Conservation (phyloP, 2,329 filamentous ascomycete genomes). For the Ramularia endophylla region DNA sequence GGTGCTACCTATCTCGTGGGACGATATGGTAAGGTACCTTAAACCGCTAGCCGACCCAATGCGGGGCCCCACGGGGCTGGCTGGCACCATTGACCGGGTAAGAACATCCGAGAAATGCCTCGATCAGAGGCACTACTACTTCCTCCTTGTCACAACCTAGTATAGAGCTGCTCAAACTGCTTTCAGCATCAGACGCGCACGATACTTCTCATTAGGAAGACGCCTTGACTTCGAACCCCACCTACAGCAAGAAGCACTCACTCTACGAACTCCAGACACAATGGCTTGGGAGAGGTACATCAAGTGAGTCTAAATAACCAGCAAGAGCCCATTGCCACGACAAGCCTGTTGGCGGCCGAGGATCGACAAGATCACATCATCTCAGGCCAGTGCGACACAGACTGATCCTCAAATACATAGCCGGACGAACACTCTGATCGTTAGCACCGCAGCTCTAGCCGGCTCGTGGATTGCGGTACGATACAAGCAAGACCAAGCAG, state of each 20-base stretch:
- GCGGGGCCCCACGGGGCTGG: too few species aligned
- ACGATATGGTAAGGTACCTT: too few species aligned
- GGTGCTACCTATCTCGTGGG: too few species aligned
- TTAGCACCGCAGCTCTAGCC: slow-evolving; percentile 21
- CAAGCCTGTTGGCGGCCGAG: not conserved
- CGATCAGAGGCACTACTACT: too few species aligned
- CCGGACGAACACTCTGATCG: slow-evolving; percentile 24
- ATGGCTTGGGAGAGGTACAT: slow-evolving; percentile 14
- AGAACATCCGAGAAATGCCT: too few species aligned
- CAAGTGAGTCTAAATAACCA: slow-evolving; percentile 7
- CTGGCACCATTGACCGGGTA: too few species aligned
- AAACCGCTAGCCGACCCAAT: too few species aligned
- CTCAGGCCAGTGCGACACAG: too few species aligned
- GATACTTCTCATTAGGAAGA: too few species aligned
- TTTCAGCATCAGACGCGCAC: too few species aligned
- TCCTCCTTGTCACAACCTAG: too few species aligned
- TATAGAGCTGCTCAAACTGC: too few species aligned
- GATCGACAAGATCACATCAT: not conserved
- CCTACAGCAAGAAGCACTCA: not conserved
- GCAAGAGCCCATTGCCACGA: not conserved
- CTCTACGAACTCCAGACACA: not conserved
- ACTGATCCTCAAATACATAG: slow-evolving; percentile 6
- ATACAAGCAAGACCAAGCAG: slow-evolving; percentile 14
- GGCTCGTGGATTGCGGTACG: slow-evolving; percentile 20
- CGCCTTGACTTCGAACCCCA: not conserved